Evolutionary conservation across 2,329 filamentous ascomycete genomes (phyloP).

Genomic region (Alternaria angustiovoidea): DNA sequence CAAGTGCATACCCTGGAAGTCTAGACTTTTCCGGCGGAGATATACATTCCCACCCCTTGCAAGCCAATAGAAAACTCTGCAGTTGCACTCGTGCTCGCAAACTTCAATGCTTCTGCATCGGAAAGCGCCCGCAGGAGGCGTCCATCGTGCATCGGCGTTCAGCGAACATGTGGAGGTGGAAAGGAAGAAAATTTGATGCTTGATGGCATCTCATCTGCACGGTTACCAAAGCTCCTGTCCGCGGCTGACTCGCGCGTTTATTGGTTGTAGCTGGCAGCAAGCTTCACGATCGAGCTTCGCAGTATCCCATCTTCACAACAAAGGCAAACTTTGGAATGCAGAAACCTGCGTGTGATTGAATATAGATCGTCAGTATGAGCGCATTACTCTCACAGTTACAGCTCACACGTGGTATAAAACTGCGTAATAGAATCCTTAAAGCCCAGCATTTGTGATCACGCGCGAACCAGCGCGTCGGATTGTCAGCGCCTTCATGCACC

Average conservation of each 20-base stretch:
- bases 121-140: slow-evolving; percentile 10
- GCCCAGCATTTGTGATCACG: slow-evolving; percentile 30
- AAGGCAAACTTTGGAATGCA: not conserved
- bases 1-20: not conserved
- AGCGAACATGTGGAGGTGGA: slow-evolving; percentile 30
- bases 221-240: slow-evolving; percentile 27
- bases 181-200: slow-evolving; percentile 27
- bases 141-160: slow-evolving; percentile 25
- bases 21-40: not conserved
- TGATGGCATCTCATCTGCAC: slow-evolving; percentile 14
- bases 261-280: slow-evolving; percentile 24
- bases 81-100: slow-evolving; percentile 8
- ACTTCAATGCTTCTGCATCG: slow-evolving; percentile 4
- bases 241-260: slow-evolving; percentile 31
- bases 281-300: not conserved
- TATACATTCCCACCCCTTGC: not conserved
- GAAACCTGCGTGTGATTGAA: not conserved
- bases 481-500: slow-evolving; percentile 19
- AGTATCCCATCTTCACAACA: slow-evolving; percentile 11
- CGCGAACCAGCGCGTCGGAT: slow-evolving; percentile 26
- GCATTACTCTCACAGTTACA: not conserved
- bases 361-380: not conserved
- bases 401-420: slow-evolving; percentile 13
- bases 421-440: slow-evolving; percentile 19
- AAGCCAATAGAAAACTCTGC: slow-evolving; percentile 20